A percentile compares a stretch with the other conserved stretches of the same genome.
Conservation (phyloP, 192 early-diverging fungal species). For the Helicostylum pulchrum region DNA sequence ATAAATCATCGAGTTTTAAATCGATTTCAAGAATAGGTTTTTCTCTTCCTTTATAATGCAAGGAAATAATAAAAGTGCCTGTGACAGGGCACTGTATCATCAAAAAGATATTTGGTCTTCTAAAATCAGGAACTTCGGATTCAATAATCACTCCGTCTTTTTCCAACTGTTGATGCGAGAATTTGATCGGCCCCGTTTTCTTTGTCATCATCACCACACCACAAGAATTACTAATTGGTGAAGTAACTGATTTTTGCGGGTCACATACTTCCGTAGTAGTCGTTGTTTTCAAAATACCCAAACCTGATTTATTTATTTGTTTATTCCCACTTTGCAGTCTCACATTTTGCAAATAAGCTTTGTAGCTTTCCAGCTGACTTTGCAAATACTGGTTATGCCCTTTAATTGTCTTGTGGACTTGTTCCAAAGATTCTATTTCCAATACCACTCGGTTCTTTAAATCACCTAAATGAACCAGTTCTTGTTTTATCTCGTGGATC, state of each 20-base stretch:
- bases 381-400: conserved; percentile 92
- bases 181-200: conserved; percentile 75
- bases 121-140: conserved; percentile 83
- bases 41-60: conserved; percentile 87
- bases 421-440: conserved; percentile 72
- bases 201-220: too few relatives aligned
- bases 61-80: conserved; percentile 84
- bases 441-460: conserved; percentile 81
- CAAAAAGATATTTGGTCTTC: conserved; percentile 81
- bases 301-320: conserved; percentile 30
- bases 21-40: conserved; percentile 93
- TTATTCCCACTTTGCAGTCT: conserved; percentile 71
- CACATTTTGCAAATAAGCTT: conserved; percentile 92
- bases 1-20: conserved; percentile 77
- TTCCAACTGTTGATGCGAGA: conserved; percentile 78
- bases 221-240: too few relatives aligned
- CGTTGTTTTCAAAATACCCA: conserved; percentile 57
- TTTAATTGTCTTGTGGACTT: conserved; percentile 88
- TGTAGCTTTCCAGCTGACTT: conserved; percentile 88
- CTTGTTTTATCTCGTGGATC: conserved; percentile 83
- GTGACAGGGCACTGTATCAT: conserved; percentile 80
- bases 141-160: conserved; percentile 85
- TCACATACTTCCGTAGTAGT: conserved; percentile 31
- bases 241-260: too few relatives aligned
- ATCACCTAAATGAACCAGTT: conserved; percentile 86